Evolutionary conservation across 306 rosid genomes (phyloP), one percentile per base, ranked within the genome.

Genomic region (Cicer chorassanicum): DNA sequence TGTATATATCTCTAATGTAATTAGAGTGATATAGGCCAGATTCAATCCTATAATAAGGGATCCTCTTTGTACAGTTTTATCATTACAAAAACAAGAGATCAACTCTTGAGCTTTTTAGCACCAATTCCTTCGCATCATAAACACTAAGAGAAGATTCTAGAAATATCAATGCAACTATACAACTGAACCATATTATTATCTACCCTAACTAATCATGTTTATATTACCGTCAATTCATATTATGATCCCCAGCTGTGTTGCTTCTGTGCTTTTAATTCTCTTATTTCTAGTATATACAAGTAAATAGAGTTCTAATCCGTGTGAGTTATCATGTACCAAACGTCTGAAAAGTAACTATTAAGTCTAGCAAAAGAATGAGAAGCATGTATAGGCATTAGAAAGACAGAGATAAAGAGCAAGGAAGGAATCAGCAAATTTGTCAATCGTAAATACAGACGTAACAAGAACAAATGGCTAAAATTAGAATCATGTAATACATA

Each of bases 401-500:
- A 75, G 21, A 5, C 36, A 54, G 49, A 65, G 9, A 46, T 42
- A 11, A 45, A 34, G 44, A 38, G 0, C 6, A 44, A 19, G 7
- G 39, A 45, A 38, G 29, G 46, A 59, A 16, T 41, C 42, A 34
- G 55, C 24, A 53, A 59, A 73, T 21, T 53, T 16, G 12, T 38
- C 55, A 42, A 64, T 44, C 12, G 56, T 42, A 51, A 11, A 77
- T 49, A 9, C 18, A 24, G 62, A 64, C 24, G 40, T 46, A 61
- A 56, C 43, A 77, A 56, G 36, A 62, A 43, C 7, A 65, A 70
- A 63, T 7, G 39, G 7, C 65, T 13, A 18, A 70, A 74, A 65
- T 48, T 71, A 29, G 36, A 68, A 59, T 76, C 16, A 77, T 51
- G 83, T 34, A 39, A 45, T 81, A 13, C 89, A 65, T 86, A 95